phyloP scores from a whole-genome alignment of 1,139 yeast species.

The Nakaseomyces kungkrabaensis region DNA sequence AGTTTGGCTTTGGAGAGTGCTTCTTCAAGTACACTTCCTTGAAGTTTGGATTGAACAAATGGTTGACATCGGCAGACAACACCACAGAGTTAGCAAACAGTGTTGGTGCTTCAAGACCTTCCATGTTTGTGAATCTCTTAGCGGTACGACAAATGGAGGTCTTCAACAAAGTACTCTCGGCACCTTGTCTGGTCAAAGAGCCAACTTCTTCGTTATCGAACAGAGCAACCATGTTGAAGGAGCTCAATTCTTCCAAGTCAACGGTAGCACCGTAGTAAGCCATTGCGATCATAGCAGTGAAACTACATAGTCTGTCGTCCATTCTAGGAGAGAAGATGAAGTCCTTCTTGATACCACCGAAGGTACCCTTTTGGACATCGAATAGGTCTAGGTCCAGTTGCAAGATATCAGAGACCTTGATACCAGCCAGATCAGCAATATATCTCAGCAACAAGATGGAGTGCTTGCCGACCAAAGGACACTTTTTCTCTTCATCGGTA shows the following conservation, averaged over 20 bases:
- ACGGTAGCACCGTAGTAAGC: conserved; percentile 33
- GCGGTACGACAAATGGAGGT: conserved; percentile 27
- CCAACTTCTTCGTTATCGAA: conserved; percentile 61
- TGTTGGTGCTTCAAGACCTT: conserved; percentile 22
- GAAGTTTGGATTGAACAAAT: conserved; percentile 56
- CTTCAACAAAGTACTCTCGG: conserved; percentile 44
- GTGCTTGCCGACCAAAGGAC: conserved; percentile 57
- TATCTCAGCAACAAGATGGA: conserved; percentile 45
- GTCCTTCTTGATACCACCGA: conserved; percentile 53
- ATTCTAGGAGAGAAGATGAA: conserved; percentile 56
- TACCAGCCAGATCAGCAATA: conserved; percentile 41
- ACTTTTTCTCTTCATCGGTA: conserved; percentile 43
- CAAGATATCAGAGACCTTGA: conserved; percentile 41
- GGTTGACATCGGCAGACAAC: conserved; percentile 60
- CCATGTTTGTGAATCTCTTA: conserved; percentile 30
- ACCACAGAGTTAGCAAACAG: conserved; percentile 48
- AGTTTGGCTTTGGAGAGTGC: conserved; percentile 72
- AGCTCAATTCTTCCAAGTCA: conserved; percentile 18
- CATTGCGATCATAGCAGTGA: conserved; percentile 45
- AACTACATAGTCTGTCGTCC: conserved; percentile 59
- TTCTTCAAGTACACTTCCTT: conserved; percentile 51
- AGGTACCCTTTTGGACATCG: conserved; percentile 52
- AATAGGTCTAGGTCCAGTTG: conserved; percentile 54
- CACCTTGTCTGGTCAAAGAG: conserved; percentile 49
- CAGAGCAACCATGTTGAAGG: conserved; percentile 42